Percentiles rank a stretch among this genome's conserved stretches.
phyloP scores from a whole-genome alignment of 2,329 filamentous ascomycete genomes.

The Fusarium fracticaudum region DNA sequence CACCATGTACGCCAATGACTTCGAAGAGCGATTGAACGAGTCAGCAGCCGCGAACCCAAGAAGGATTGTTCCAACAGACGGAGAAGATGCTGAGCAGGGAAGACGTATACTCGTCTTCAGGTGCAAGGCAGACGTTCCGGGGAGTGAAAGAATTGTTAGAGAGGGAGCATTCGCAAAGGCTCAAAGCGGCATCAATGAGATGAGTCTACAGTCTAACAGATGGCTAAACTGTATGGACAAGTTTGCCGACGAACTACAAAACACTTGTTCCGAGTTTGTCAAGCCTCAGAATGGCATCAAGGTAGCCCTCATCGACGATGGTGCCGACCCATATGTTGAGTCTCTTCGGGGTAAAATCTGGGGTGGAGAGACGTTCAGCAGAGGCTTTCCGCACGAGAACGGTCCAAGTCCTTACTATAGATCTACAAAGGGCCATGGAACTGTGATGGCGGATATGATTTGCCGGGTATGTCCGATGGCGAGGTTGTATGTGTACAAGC shows the following conservation, averaged over 20 bases:
- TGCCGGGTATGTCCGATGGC: not conserved
- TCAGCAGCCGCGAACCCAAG: not conserved
- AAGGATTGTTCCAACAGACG: not conserved
- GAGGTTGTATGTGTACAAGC: not conserved
- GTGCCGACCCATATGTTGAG: not conserved
- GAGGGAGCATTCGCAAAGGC: not conserved
- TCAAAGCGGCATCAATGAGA: not conserved
- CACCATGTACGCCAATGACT: not conserved
- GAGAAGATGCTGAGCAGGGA: not conserved
- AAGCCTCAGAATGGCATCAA: not conserved
- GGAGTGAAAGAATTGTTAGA: not conserved
- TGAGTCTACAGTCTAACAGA: not conserved
- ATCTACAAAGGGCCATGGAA: not conserved
- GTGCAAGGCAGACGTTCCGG: not conserved
- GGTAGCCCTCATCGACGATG: not conserved
- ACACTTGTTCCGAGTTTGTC: not conserved
- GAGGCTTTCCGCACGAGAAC: not conserved
- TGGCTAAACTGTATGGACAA: constrained; percentile 5
- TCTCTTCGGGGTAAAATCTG: not conserved
- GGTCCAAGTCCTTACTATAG: not conserved
- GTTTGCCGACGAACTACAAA: not conserved
- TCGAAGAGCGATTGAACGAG: not conserved
- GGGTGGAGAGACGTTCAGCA: not conserved
- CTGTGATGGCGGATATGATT: not conserved
- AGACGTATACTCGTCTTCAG: not conserved